A percentile compares a stretch with the other conserved stretches of the same genome.
phyloP scores from a whole-genome alignment of 1,284 basidiomycete genomes.

The Rhodotorula sp. region DNA sequence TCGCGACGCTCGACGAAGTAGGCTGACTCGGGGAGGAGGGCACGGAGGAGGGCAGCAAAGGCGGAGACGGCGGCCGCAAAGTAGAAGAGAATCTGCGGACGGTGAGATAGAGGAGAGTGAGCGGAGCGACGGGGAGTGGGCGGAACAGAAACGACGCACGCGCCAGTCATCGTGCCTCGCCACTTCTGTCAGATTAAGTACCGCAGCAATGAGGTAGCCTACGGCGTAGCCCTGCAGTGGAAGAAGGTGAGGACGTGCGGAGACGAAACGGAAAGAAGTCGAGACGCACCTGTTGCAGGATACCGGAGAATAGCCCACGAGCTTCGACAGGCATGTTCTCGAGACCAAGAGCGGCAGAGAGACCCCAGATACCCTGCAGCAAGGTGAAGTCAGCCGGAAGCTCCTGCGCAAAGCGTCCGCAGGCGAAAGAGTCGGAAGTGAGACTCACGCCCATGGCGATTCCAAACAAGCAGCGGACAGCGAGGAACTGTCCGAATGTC shows the following conservation, averaged over 20 bases:
- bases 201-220: constrained; percentile 28
- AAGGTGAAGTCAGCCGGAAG: too few species aligned
- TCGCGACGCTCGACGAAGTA: constrained; percentile 61
- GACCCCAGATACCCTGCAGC: constrained; percentile 50
- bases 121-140: constrained; percentile 1
- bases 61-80: constrained; percentile 65
- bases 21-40: constrained; percentile 74
- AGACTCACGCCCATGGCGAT: constrained; percentile 53
- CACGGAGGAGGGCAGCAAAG: constrained; percentile 71
- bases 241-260: neutral
- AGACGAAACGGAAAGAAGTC: neutral
- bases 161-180: constrained; percentile 54
- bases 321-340: constrained; percentile 86
- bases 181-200: constrained; percentile 39
- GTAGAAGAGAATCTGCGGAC: constrained; percentile 11
- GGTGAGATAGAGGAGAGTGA: neutral
- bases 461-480: constrained; percentile 52
- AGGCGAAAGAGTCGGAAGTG: neutral
- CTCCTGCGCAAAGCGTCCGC: too few species aligned
- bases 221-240: constrained; percentile 41
- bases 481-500: constrained; percentile 56
- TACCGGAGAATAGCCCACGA: constrained; percentile 76
- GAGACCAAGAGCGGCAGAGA: constrained; percentile 61
- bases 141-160: constrained; percentile 41
- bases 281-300: constrained; percentile 64